Base-by-base conservation (phyloP, 768 basidiomycete genomes). In the Psilocybe azurescens region DNA sequence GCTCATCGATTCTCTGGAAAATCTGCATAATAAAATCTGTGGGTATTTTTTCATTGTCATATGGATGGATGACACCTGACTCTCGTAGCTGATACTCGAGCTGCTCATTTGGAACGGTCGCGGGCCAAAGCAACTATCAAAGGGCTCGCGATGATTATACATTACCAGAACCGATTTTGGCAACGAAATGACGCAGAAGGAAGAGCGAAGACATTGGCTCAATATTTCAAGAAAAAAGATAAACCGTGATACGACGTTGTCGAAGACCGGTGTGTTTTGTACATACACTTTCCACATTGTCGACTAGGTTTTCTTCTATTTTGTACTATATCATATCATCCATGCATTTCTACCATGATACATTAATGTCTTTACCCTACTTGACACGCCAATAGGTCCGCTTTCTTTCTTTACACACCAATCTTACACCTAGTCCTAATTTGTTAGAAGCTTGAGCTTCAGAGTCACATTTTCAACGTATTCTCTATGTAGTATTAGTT, bases 31-130 rank as follows among this genome's bases (percentile, higher is more conserved):
- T 13, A 82, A 78, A 55, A 91, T 91, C 57, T 79, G 91, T 91
- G 57, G 59, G 87, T 77, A n/a, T 41, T 16, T 44, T 50, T 11
- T 16, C 29, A 39, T 28, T 41, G 20, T 44, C 18, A 18, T 20
- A 44, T 16, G 16, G n/a, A 30, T n/a, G n/a, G 51, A 47, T 32
- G 11, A 5, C 7, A 52, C 39, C 32, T 56, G n/a, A 56, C 47
- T 4, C 38, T 36, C 47, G 11, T 61, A 91, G 90, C 84, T 50
- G 91, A 93, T 70, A 87, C 86, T 2, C 88, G 90, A 50, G 90
- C 89, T 29, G 86, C 88, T 1, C 85, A 90, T 72, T 79, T 94
- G 36, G 91, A 93, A 63, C 86, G 92, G 51, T 91, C 91, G 2
- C 82, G 89, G 59, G 82, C 86, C 3, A 94, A 93, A 66, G 88